Evolutionary conservation across 2,329 filamentous ascomycete genomes (phyloP), one percentile per base, ranked within the genome.

Genomic region (Colletotrichum sp.): DNA sequence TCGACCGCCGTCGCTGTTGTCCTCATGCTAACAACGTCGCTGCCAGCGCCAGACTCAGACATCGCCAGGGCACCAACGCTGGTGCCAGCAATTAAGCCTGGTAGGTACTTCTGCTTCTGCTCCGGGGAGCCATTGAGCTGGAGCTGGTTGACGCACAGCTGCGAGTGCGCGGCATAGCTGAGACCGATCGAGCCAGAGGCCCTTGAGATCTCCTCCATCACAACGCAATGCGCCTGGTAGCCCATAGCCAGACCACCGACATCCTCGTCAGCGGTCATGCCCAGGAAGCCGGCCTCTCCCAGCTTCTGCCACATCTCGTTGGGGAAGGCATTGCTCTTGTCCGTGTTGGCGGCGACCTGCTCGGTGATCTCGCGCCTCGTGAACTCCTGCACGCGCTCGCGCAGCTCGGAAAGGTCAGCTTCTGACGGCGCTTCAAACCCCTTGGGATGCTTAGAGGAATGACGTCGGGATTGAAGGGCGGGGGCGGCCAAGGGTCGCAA

Each of bases 11-110:
- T 94, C 0, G 96, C 96, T 5, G 91, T 93, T 60, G 93, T 98
- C 83, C 96, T 95, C 96, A 98, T 98, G 85, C 94, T 95, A 32
- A 99, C 96, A 5, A 99, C 96, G 85, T 99, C 96, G 79, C 94
- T 96, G 16, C 96, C 96, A 1, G 96, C 93, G 8, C 94, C 95
- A 77, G 96, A 94, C 86, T 99, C 96, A 30, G 94, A 96, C 97
- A 99, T 99, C 71, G 96, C 96, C 81, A 99, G 88, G 1, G 95
- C 96, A 64, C 96, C 97, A 66, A 99, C 90, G 76, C 92, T 93
- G 52, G 93, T 92, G 11, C 96, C 96, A 0, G 93, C 92, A 77
- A 98, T 93, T 59, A 99, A 86, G 0, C 91, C 94, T 0, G 96
- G 96, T 3, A 99, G 90, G 84, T 94, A 96, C 79, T 92, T 92